These are phyloP conservation scores for Schrenkiella parvula DNA, from an alignment of 345 rosid genomes.

Conservation along the genomic window DNA sequence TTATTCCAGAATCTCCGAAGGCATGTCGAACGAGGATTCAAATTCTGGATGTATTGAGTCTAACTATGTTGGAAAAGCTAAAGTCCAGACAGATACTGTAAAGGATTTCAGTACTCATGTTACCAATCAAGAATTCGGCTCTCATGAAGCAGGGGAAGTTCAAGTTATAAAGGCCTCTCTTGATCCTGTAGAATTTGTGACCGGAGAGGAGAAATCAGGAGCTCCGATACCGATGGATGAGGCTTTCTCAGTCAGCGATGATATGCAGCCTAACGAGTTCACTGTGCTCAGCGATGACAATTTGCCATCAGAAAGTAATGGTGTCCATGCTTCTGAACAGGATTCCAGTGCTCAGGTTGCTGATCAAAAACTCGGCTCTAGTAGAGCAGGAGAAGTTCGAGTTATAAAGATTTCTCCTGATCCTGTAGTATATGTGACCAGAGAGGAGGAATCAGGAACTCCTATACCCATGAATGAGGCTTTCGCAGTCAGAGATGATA, in stretches of 20 bases:
- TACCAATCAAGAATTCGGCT: slow-evolving; percentile 22
- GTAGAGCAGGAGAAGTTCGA: slow-evolving; percentile 23
- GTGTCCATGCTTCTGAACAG: slow-evolving; percentile 11
- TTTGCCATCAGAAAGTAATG: slow-evolving; percentile 32
- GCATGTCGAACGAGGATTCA: slow-evolving; percentile 4
- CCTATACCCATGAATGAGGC: slow-evolving; percentile 15
- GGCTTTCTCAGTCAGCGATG: slow-evolving; percentile 23
- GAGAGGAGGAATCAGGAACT: slow-evolving; percentile 26
- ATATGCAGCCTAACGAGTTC: slow-evolving; percentile 23
- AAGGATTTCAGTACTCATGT: slow-evolving; percentile 23
- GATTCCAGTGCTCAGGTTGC: slow-evolving; percentile 28
- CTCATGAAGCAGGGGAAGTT: slow-evolving; percentile 24
- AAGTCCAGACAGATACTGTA: slow-evolving; percentile 12
- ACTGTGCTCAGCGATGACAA: slow-evolving; percentile 10
- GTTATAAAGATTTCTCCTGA: slow-evolving; percentile 20
- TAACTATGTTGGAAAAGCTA: slow-evolving; percentile 19
- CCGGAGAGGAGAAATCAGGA: slow-evolving; percentile 24
- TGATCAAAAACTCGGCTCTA: slow-evolving; percentile 22
- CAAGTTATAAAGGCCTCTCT: slow-evolving; percentile 17
- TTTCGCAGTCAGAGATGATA: slow-evolving; percentile 18
- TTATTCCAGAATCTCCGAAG: slow-evolving; percentile 7
- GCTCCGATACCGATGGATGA: slow-evolving; percentile 11
- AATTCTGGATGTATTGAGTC: slow-evolving; percentile 1
- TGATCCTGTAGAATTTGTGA: slow-evolving; percentile 3
- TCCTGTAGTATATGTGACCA: slow-evolving; percentile 1